A percentile compares a stretch with the other conserved stretches of the same genome.
Conservation (phyloP, 2,329 filamentous ascomycete genomes). For the Fusarium irregulare region DNA sequence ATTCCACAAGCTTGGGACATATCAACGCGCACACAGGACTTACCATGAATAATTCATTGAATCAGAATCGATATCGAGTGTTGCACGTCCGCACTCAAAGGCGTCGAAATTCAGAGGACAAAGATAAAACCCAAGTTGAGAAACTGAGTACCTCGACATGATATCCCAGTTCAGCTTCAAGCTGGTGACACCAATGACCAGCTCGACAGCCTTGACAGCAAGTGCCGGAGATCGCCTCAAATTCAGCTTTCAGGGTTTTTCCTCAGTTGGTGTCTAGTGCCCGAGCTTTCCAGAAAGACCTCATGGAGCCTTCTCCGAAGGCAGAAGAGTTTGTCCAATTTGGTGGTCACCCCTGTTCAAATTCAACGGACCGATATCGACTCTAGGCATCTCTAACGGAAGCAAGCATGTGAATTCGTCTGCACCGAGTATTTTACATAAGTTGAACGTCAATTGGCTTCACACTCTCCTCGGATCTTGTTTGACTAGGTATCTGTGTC, state of each 20-base stretch:
- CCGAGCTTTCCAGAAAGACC: slow-evolving; percentile 13
- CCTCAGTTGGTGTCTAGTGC: slow-evolving; percentile 5
- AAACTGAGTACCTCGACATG: background rate
- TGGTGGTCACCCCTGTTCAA: slow-evolving; percentile 22
- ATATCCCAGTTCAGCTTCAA: background rate
- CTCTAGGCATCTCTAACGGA: background rate
- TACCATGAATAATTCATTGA: background rate
- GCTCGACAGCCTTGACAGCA: background rate
- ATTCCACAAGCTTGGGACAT: background rate
- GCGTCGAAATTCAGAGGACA: background rate
- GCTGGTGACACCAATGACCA: background rate
- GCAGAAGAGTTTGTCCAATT: slow-evolving; percentile 12
- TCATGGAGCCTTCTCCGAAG: slow-evolving; percentile 13
- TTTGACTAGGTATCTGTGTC: background rate
- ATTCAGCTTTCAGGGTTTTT: slow-evolving; percentile 30
- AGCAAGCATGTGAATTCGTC: slow-evolving; percentile 29
- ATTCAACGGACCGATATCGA: slow-evolving; percentile 26
- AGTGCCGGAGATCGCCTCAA: slow-evolving; percentile 33
- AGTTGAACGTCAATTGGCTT: background rate
- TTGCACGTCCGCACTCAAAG: background rate
- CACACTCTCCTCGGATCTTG: background rate
- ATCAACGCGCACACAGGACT: background rate
- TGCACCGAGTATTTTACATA: slow-evolving; percentile 3
- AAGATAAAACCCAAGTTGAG: background rate
- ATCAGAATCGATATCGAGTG: background rate